Conservation (phyloP, 2,329 filamentous ascomycete species). For the Laburnicola sp. region DNA sequence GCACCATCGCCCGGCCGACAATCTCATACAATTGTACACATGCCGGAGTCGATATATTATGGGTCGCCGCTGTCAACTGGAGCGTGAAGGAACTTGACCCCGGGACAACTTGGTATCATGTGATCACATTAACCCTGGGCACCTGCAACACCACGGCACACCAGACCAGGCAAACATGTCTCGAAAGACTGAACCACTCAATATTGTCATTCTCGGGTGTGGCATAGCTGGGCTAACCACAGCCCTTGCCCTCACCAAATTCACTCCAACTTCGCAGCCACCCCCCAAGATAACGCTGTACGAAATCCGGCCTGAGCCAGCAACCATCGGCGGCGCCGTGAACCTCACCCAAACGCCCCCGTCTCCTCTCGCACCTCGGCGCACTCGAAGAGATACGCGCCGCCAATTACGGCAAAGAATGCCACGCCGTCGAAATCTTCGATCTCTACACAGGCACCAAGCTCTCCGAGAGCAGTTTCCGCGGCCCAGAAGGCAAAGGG, state of each 20-base stretch:
- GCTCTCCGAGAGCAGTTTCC: slow-evolving; percentile 49
- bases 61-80: not conserved
- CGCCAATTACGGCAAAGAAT: slow-evolving; percentile 46
- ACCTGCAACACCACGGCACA: not conserved
- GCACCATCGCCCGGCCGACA: slow-evolving; percentile 1
- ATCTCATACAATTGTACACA: not conserved
- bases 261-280: slow-evolving; percentile 40
- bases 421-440: slow-evolving; percentile 51
- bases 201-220: slow-evolving; percentile 37
- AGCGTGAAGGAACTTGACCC: not conserved
- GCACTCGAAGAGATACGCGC: slow-evolving; percentile 51
- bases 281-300: slow-evolving; percentile 50
- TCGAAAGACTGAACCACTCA: slow-evolving; percentile 15
- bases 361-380: slow-evolving; percentile 55
- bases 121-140: not conserved
- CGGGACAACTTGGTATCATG: too few species aligned
- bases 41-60: slow-evolving; percentile 1
- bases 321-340: slow-evolving; percentile 61
- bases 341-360: slow-evolving; percentile 64
- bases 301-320: slow-evolving; percentile 52
- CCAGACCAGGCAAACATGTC: not conserved
- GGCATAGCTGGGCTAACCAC: slow-evolving; percentile 42
- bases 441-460: slow-evolving; percentile 49
- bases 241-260: slow-evolving; percentile 51
- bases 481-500: slow-evolving; percentile 48